These are phyloP conservation scores for Waltiozyma sp. DNA, from an alignment of 1,139 yeast species.

Conservation along the genomic window DNA sequence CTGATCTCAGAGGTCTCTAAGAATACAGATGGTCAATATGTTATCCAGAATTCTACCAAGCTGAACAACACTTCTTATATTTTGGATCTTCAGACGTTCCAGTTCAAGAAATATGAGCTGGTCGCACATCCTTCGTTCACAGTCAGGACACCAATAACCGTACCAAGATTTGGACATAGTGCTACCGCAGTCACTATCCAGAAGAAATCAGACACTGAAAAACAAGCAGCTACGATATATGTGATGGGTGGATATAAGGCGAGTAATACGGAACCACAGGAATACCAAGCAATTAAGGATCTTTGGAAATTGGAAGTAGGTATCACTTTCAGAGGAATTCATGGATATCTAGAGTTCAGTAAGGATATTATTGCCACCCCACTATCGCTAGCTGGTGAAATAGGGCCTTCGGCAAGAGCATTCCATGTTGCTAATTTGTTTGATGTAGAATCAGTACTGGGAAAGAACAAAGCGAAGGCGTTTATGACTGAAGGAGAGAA, in stretches of 20 bases:
- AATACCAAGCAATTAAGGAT: constrained; percentile 27
- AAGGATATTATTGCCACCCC: constrained; percentile 23
- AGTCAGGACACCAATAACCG: constrained; percentile 25
- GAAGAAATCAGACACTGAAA: constrained; percentile 1
- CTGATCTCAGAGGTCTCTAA: constrained; percentile 20
- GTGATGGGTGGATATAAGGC: constrained; percentile 35
- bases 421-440: constrained; percentile 22
- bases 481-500: background rate
- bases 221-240: constrained; percentile 15
- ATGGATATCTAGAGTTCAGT: constrained; percentile 24
- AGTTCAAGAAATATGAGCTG: constrained; percentile 27
- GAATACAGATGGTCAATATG: constrained; percentile 17
- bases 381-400: constrained; percentile 14
- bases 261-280: constrained; percentile 12
- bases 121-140: constrained; percentile 29
- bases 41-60: constrained; percentile 23
- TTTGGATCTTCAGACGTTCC: constrained; percentile 27
- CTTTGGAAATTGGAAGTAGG: background rate
- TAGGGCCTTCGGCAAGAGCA: constrained; percentile 23
- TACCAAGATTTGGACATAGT: constrained; percentile 37
- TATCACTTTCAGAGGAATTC: constrained; percentile 26
- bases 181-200: constrained; percentile 21
- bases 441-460: constrained; percentile 4
- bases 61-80: constrained; percentile 31
- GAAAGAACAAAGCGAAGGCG: background rate